Percentiles rank a stretch among this genome's conserved stretches.
Evolutionary conservation across 305 asterid genomes (phyloP).

Genomic region (Salvia sclarea): DNA sequence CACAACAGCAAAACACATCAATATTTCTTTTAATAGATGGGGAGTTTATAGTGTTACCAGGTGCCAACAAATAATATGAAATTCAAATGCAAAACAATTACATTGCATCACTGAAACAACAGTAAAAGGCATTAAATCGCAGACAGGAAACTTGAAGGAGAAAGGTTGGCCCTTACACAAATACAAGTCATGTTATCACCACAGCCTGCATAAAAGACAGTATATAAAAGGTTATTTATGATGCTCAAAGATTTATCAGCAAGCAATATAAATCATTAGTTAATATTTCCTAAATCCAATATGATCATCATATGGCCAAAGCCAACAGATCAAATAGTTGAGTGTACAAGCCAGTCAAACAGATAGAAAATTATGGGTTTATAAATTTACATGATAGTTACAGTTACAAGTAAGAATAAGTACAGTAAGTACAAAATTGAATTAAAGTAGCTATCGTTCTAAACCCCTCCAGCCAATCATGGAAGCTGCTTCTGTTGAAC

Average conservation of each 20-base stretch:
- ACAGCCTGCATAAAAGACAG: background rate
- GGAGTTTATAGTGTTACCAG: background rate
- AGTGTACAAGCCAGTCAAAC: slow-evolving; percentile 10
- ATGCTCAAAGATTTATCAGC: background rate
- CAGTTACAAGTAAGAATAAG: slow-evolving; percentile 19
- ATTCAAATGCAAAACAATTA: background rate
- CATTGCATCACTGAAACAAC: slow-evolving; percentile 1
- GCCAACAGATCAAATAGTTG: slow-evolving; percentile 8
- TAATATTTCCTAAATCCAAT: background rate
- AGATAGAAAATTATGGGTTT: background rate
- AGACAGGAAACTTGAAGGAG: background rate
- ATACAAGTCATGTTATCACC: background rate
- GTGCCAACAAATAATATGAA: slow-evolving; percentile 6
- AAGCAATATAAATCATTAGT: background rate
- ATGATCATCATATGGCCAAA: slow-evolving; percentile 11
- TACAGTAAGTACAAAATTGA: slow-evolving; percentile 28
- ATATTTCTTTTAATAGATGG: background rate
- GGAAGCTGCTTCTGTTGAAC: slow-evolving; percentile 39
- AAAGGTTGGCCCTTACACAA: background rate
- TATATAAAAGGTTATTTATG: background rate
- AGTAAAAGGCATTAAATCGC: background rate
- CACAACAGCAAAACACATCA: background rate
- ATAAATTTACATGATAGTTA: slow-evolving; percentile 22
- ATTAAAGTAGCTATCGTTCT: slow-evolving; percentile 22
- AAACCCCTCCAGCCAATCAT: slow-evolving; percentile 36